A percentile compares a stretch with the other conserved stretches of the same genome.
These are phyloP conservation scores for Erodium maritimum DNA, from an alignment of 345 rosid species.

Conservation along the genomic window DNA sequence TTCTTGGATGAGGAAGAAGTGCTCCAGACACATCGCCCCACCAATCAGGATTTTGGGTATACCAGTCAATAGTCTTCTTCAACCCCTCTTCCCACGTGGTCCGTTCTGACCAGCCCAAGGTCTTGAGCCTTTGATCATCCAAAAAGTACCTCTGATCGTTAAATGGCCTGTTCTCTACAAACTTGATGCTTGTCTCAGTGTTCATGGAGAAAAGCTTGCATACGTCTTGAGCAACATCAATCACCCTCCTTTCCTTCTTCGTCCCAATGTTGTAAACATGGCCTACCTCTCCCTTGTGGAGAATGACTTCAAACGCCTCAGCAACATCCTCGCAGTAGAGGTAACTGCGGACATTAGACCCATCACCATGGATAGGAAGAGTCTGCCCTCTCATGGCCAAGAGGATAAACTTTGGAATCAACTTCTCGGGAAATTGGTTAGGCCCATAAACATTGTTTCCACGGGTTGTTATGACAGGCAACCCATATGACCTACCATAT, in stretches of 20 bases:
- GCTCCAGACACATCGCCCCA: conserved; percentile 96
- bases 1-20: conserved; percentile 77
- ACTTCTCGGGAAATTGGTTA: conserved; percentile 50
- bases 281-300: conserved; percentile 63
- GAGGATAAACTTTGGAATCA: conserved; percentile 56
- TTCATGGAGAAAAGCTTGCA: conserved; percentile 46
- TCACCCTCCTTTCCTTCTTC: conserved; percentile 62
- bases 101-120: conserved; percentile 70
- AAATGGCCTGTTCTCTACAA: conserved; percentile 59
- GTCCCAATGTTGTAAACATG: conserved; percentile 69
- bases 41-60: conserved; percentile 77
- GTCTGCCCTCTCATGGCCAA: conserved; percentile 49
- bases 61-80: conserved; percentile 73
- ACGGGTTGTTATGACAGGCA: conserved; percentile 59
- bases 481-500: conserved; percentile 53
- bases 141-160: conserved; percentile 90
- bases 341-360: conserved; percentile 54
- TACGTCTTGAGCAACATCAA: conserved; percentile 48
- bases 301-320: conserved; percentile 55
- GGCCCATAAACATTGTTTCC: conserved; percentile 69
- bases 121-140: conserved; percentile 78
- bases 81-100: conserved; percentile 81
- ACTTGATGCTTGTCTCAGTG: conserved; percentile 42
- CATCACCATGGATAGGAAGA: conserved; percentile 64
- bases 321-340: conserved; percentile 63